A percentile compares a stretch with the other conserved stretches of the same genome.
Conservation (phyloP, 306 rosid species). For the Alnus glutinosa region DNA sequence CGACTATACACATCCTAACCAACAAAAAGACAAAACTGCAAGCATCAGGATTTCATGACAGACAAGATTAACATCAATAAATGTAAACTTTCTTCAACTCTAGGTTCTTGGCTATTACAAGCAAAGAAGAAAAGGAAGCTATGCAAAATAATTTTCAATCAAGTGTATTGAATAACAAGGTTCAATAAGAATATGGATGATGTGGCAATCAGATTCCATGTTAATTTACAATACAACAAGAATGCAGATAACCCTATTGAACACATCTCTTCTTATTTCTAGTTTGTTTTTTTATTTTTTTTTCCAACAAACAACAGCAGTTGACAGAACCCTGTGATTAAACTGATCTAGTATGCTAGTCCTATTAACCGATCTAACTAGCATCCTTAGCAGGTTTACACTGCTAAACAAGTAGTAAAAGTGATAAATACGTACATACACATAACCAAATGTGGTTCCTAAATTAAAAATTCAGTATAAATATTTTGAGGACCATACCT, state of each 20-base stretch:
- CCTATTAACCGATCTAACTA: not conserved
- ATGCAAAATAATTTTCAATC: not conserved
- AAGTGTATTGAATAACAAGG: not conserved
- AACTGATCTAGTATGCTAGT: not conserved
- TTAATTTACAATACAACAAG: not conserved
- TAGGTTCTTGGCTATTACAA: conserved; percentile 9
- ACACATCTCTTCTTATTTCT: not conserved
- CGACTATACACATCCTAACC: conserved; percentile 68
- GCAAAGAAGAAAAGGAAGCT: conserved; percentile 17
- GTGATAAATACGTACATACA: not conserved
- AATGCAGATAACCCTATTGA: not conserved
- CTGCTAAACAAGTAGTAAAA: not conserved
- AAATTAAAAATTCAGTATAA: conserved; percentile 27
- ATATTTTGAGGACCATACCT: conserved; percentile 51
- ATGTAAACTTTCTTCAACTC: conserved; percentile 14
- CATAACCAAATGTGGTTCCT: not conserved
- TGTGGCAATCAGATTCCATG: not conserved
- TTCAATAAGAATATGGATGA: not conserved
- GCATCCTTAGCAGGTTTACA: not conserved
- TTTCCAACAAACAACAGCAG: not conserved
- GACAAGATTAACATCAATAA: conserved; percentile 16
- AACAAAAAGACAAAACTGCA: conserved; percentile 26
- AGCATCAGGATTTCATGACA: conserved; percentile 31
- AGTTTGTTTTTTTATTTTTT: not conserved
- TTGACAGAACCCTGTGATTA: not conserved